phyloP scores from a whole-genome alignment of 305 asterid genomes.

The Fraxinus velutina region DNA sequence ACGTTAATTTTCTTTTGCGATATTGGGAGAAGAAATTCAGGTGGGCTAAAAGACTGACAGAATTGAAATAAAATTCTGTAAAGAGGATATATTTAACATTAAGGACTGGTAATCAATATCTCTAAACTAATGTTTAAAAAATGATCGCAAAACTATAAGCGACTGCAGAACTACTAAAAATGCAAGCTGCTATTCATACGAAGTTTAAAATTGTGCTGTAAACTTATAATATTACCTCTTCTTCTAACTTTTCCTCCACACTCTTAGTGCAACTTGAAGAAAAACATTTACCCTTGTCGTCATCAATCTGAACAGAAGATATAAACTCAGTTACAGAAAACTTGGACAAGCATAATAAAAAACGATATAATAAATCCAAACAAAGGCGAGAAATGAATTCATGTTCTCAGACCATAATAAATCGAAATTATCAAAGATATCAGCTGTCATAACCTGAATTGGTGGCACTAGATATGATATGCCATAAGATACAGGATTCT shows the following conservation, averaged over 20 bases:
- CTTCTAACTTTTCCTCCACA: constrained; percentile 67
- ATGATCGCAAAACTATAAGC: not conserved
- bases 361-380: constrained; percentile 14
- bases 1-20: not conserved
- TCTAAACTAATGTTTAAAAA: constrained; percentile 7
- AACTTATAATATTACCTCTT: constrained; percentile 55
- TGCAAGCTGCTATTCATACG: constrained; percentile 10
- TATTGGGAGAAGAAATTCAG: not conserved
- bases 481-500: constrained; percentile 62
- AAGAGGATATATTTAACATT: not conserved
- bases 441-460: constrained; percentile 47
- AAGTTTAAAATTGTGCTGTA: constrained; percentile 12
- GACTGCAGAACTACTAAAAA: not conserved
- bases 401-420: constrained; percentile 1
- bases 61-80: not conserved
- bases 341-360: constrained; percentile 5
- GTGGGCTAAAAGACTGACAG: not conserved
- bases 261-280: constrained; percentile 57
- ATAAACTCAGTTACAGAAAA: constrained; percentile 21
- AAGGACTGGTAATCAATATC: constrained; percentile 8
- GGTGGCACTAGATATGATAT: constrained; percentile 82
- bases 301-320: constrained; percentile 53
- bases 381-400: constrained; percentile 3
- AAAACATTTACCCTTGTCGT: constrained; percentile 63
- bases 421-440: constrained; percentile 23